Conservation (phyloP, 2,329 filamentous ascomycete genomes). For the Sarocladiaceae sp. region DNA sequence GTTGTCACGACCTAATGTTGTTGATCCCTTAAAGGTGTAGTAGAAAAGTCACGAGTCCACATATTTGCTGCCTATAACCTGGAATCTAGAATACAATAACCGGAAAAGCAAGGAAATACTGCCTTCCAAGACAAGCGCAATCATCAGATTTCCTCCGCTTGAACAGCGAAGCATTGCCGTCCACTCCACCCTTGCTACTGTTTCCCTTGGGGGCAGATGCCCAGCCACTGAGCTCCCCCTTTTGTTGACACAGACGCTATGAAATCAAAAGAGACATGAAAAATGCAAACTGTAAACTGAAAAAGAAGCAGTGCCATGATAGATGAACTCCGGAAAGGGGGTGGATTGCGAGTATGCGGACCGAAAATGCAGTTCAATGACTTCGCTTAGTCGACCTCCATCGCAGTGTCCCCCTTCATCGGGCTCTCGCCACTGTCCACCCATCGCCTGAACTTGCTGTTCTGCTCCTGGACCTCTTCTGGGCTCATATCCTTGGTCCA, state of each 20-base stretch:
- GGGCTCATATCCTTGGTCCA: constrained; percentile 78
- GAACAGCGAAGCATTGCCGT: too few relatives aligned
- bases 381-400: constrained; percentile 8
- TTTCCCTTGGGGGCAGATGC: too few relatives aligned
- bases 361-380: constrained; percentile 15
- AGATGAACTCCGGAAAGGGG: too few relatives aligned
- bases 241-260: constrained; percentile 12
- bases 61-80: constrained; percentile 3
- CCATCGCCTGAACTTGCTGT: constrained; percentile 58
- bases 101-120: background rate
- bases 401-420: constrained; percentile 7
- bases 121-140: background rate
- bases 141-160: background rate
- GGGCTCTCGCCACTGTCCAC: constrained; percentile 38
- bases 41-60: background rate
- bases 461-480: constrained; percentile 70
- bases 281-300: constrained; percentile 13
- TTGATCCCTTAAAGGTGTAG: too few relatives aligned
- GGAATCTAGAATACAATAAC: constrained; percentile 4
- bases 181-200: background rate
- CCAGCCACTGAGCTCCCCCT: background rate
- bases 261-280: constrained; percentile 16
- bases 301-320: too few relatives aligned
- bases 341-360: constrained; percentile 7
- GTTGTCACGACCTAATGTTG: too few relatives aligned